A percentile compares a stretch with the other conserved stretches of the same genome.
phyloP scores from a whole-genome alignment of 345 rosid genomes.

The Leavenworthia alabamica region DNA sequence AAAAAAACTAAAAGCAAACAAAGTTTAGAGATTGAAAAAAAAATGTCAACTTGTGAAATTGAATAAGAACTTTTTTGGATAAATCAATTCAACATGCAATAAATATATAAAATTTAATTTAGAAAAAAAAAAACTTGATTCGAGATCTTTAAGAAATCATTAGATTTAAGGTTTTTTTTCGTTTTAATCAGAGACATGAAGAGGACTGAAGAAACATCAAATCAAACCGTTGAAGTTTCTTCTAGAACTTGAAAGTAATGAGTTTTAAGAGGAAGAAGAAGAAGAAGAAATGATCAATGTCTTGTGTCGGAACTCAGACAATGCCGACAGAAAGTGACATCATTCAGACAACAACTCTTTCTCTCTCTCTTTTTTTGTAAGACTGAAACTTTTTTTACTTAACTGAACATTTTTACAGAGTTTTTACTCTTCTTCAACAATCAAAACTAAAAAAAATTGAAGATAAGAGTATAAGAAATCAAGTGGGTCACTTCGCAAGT shows the following conservation, averaged over 20 bases:
- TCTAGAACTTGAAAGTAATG: slow-evolving; percentile 36
- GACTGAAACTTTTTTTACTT: slow-evolving; percentile 22
- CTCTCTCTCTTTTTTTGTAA: slow-evolving; percentile 23
- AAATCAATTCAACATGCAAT: slow-evolving; percentile 25
- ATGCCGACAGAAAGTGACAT: slow-evolving; percentile 90
- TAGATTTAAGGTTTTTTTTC: slow-evolving; percentile 4
- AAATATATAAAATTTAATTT: background rate
- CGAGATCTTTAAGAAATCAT: slow-evolving; percentile 34
- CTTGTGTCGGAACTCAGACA: slow-evolving; percentile 63
- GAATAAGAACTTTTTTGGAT: slow-evolving; percentile 7
- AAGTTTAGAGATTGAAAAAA: slow-evolving; percentile 13
- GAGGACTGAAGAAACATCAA: slow-evolving; percentile 29
- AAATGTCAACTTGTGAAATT: slow-evolving; percentile 22
- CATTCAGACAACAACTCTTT: slow-evolving; percentile 58
- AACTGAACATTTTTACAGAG: background rate
- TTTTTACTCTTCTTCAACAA: slow-evolving; percentile 13
- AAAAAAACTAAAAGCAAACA: slow-evolving; percentile 12
- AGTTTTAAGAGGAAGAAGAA: slow-evolving; percentile 3
- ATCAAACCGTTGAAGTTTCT: slow-evolving; percentile 36
- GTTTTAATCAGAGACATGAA: background rate
- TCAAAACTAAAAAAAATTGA: slow-evolving; percentile 24
- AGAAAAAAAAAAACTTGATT: slow-evolving; percentile 18
- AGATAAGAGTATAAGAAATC: slow-evolving; percentile 27
- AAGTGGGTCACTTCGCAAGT: slow-evolving; percentile 38
- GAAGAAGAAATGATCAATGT: slow-evolving; percentile 36